Evolutionary conservation across 148 eudicot genomes (phyloP), one percentile per base, ranked within the genome.

Genomic region (Fagopyrum homotropicum): DNA sequence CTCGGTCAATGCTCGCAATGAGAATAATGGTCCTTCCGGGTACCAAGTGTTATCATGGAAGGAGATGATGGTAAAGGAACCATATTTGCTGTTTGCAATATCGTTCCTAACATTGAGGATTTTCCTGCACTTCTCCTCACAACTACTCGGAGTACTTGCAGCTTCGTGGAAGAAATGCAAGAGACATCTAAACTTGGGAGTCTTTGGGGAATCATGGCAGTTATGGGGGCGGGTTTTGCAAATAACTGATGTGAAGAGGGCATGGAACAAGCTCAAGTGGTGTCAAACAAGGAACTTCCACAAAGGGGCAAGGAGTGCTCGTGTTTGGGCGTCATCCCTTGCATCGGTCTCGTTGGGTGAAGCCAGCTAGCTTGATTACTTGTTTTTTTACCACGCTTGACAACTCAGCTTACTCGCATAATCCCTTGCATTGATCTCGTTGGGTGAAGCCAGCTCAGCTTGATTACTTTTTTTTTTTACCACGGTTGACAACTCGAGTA

Each of bases 291-390:
- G 91, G 55, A 85, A 81, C 78, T 85, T 90, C 61, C 94, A 80
- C 45, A 73, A 60, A 43, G 80, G 91, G 8, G 90, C 91, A 5
- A 86, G 87, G 73, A 90, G 77, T 76, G 89, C 90, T 2, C 83
- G 78, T 71, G 92, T 83, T 14, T 90, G 96, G 96, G 91, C 96
- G 3, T 88, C 92, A 2, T 88, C 96, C 44, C 79, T 90, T 80
- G 85, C 96, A 17, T 88, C 96, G 7, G 87, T 90, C 50, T 90
- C 92, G 4, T 75, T 88, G 73, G 88, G 92, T 19, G 82, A 80
- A 79, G 60, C 72, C 22, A 77, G 83, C 9, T 79, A 40, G 77
- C 83, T 15, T 85, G 90, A 80, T 72, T 35, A 35, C 40, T 35
- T 35, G 2, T 35, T 35, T 35, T 35, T 2, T 35, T 35, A 35